phyloP scores from a whole-genome alignment of 2,329 filamentous ascomycete species.

The Aspergillus phoenicis region DNA sequence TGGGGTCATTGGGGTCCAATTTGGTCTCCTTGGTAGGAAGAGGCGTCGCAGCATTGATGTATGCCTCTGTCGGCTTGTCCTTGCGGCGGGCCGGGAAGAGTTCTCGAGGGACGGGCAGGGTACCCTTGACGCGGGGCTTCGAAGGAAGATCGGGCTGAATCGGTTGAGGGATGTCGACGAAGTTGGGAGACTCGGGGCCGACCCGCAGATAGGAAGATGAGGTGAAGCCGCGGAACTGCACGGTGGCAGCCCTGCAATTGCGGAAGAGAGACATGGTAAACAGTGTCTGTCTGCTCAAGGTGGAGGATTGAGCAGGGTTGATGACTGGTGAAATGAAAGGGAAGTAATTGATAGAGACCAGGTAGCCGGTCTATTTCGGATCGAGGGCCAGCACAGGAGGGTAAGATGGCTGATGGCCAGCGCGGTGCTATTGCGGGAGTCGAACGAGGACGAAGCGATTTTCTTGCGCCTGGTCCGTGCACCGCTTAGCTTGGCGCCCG shows the following conservation, averaged over 20 bases:
- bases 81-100: conserved; percentile 68
- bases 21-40: conserved; percentile 47
- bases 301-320: not conserved
- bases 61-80: conserved; percentile 63
- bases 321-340: not conserved
- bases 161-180: conserved; percentile 77
- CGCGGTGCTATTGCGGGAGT: conserved; percentile 25
- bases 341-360: not conserved
- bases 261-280: conserved; percentile 42
- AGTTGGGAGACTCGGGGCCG: conserved; percentile 80
- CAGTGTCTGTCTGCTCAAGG: not conserved
- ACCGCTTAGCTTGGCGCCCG: conserved; percentile 35
- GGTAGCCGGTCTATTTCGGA: not conserved
- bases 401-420: conserved; percentile 22
- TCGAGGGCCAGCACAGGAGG: conserved; percentile 11
- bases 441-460: conserved; percentile 41
- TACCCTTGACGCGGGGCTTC: conserved; percentile 66
- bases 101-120: conserved; percentile 78
- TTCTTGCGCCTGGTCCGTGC: conserved; percentile 42
- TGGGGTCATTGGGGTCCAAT: conserved; percentile 40
- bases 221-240: conserved; percentile 45
- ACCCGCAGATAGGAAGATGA: conserved; percentile 40
- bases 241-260: conserved; percentile 37
- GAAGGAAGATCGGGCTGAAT: conserved; percentile 66
- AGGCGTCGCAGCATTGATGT: conserved; percentile 63